Base-by-base conservation (phyloP, 2,329 filamentous ascomycete genomes). In the Sporothrix mexicana region DNA sequence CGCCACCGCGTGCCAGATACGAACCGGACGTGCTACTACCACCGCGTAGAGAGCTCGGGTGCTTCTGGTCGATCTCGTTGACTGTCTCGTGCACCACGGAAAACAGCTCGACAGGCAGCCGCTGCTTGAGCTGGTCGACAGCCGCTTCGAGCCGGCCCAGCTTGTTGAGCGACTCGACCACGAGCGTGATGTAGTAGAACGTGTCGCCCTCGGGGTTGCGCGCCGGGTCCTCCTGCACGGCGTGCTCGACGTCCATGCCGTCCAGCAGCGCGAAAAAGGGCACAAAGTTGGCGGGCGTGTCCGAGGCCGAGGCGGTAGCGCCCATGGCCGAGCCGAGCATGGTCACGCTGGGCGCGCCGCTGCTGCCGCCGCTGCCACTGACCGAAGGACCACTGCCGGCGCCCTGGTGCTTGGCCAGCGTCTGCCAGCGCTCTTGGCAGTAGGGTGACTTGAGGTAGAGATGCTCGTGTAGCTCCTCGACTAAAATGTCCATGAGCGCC, bases 401-500 rank as follows among this genome's bases (percentile, higher is more conserved):
- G 41, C 88, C 86, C 75, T 93, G 91, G 51, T 87, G 88, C 77
- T 91, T 92, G 51, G 91, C 87, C 74, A 97, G 89, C 73, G 88
- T 88, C 81, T 97, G 97, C 96, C 96, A 99, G 76, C 96, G 88
- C 80, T 97, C 94, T 79, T 97, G 94, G 79, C 95, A 98, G 80
- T 99, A 99, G 0, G 95, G 96, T 3, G 95, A 98, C 80, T 98
- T 98, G 53, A 99, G 89, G 79, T 99, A 99, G 3, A 99, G 86
- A 82, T 99, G 96, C 80, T 97, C 96, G 80, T 99, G 96, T 47
- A 99, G 85, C 81, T 99, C 96, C 80, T 99, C 96, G n/a, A 98
- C 91, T 72, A 99, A 81, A 70, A 98, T 98, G 79, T 99, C 96
- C 79, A 95, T 95, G 75, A 99, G 84, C 0, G 93, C 89, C 41